These are phyloP conservation scores for Posidonia oceanica DNA, from an alignment of 116 monocot genomes.

Conservation along the genomic window DNA sequence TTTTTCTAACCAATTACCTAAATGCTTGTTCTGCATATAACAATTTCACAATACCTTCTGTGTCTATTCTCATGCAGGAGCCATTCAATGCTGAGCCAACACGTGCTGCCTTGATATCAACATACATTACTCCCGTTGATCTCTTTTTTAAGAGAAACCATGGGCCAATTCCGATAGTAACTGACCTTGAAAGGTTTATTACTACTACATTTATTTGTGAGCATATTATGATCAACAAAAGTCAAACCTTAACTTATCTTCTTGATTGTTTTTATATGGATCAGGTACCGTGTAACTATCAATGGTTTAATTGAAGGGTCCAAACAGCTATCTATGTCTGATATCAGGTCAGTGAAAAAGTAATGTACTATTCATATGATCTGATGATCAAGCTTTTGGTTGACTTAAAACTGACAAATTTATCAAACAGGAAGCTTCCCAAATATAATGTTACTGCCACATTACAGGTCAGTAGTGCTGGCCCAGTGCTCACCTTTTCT, in stretches of 20 bases:
- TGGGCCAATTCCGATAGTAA: slow-evolving; percentile 92
- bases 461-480: slow-evolving; percentile 47
- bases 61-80: slow-evolving; percentile 26
- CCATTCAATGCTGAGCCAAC: slow-evolving; percentile 97
- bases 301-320: slow-evolving; percentile 58
- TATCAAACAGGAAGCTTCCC: slow-evolving; percentile 58
- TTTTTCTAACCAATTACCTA: no score
- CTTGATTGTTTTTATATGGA: background rate
- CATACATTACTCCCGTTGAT: slow-evolving; percentile 79
- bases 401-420: background rate
- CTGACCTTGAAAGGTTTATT: slow-evolving; percentile 54
- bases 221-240: background rate
- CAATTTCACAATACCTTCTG: no score
- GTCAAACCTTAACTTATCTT: background rate
- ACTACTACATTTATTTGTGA: background rate
- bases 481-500: background rate
- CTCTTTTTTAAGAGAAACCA: slow-evolving; percentile 98
- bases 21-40: no score
- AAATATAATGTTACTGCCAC: slow-evolving; percentile 91
- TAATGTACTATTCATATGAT: background rate
- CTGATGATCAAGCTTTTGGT: background rate
- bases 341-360: slow-evolving; percentile 44
- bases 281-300: slow-evolving; percentile 63
- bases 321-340: slow-evolving; percentile 58
- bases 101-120: slow-evolving; percentile 49